A percentile compares a stretch with the other conserved stretches of the same genome.
Evolutionary conservation across 2,329 filamentous ascomycete genomes (phyloP).

Genomic region (Sporothrix mexicana): DNA sequence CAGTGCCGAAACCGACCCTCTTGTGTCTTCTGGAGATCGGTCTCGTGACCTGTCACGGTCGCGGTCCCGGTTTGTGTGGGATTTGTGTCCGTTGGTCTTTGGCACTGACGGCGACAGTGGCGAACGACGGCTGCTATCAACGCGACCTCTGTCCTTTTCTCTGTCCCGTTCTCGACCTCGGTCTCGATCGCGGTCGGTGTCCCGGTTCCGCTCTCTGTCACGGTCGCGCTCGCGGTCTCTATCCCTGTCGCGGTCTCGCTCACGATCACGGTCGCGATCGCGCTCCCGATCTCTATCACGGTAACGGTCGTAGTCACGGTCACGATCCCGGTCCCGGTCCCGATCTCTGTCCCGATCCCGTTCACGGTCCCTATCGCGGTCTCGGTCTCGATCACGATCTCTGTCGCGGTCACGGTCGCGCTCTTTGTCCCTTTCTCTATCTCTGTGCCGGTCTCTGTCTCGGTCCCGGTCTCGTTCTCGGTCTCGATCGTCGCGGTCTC

Average conservation of each 20-base stretch:
- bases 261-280: conserved; percentile 19
- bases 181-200: conserved; percentile 15
- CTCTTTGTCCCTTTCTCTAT: conserved; percentile 17
- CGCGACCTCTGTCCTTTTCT: conserved; percentile 27
- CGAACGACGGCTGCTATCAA: conserved; percentile 22
- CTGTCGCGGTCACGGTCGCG: conserved; percentile 16
- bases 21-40: conserved; percentile 49
- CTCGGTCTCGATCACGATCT: conserved; percentile 9
- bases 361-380: background rate
- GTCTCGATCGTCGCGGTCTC: conserved; percentile 16
- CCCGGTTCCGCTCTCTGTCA: conserved; percentile 22
- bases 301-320: conserved; percentile 11
- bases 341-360: background rate
- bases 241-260: conserved; percentile 21
- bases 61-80: conserved; percentile 17
- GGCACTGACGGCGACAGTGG: conserved; percentile 14
- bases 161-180: conserved; percentile 19
- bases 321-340: conserved; percentile 1
- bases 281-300: conserved; percentile 10
- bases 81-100: conserved; percentile 29
- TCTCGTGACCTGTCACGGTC: conserved; percentile 31
- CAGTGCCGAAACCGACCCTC: conserved; percentile 49
- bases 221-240: conserved; percentile 23
- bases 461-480: background rate
- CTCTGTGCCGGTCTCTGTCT: conserved; percentile 5